Evolutionary conservation across 305 asterid species (phyloP), one percentile per base, ranked within the genome.

Genomic region (Ilex paraguariensis): DNA sequence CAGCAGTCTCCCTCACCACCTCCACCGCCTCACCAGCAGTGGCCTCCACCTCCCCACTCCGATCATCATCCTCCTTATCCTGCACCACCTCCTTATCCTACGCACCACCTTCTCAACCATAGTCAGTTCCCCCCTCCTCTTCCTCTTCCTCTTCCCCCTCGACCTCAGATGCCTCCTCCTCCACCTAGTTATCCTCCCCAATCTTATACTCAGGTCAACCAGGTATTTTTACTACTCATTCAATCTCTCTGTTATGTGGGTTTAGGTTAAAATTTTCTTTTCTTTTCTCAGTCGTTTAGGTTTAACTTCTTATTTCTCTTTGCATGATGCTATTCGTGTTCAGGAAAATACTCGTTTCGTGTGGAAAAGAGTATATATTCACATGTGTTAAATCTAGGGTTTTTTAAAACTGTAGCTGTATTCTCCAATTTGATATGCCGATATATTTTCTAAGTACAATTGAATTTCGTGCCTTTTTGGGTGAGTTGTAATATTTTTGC

Each of bases 131-230:
- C 28, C 28, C 28, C 28, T 21, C 28, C 28, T 1, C 28, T 21
- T 21, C 28, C 28, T 1, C 28, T 21, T 21, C 28, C 28, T 21
- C 28, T 71, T 44, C 86, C 83, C 14, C 84, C 86, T 40, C 75
- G 84, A 49, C 90, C 85, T 56, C 69, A 46, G 12, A 46, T 46
- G 52, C 86, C 83, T 14, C 84, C 84, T 45, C 28, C 28, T 21
- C 28, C 28, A 54, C 65, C 68, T 63, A 79, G 81, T 40, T 78
- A 68, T 69, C 75, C 55, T 56, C 79, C 85, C 51, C 90, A 84
- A 40, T 53, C 87, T 64, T 78, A 78, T 57, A 61, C 90, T 70
- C 97, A 83, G 82, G 91, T 77, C 67, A 61, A 65, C 77, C 78
- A 70, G 63, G 81, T 77, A 50, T 49, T 54, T 70, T 71, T 57